Evolutionary conservation across 2,329 filamentous ascomycete species (phyloP), one percentile per base, ranked within the genome.

Genomic region (Corynespora cassiicola): DNA sequence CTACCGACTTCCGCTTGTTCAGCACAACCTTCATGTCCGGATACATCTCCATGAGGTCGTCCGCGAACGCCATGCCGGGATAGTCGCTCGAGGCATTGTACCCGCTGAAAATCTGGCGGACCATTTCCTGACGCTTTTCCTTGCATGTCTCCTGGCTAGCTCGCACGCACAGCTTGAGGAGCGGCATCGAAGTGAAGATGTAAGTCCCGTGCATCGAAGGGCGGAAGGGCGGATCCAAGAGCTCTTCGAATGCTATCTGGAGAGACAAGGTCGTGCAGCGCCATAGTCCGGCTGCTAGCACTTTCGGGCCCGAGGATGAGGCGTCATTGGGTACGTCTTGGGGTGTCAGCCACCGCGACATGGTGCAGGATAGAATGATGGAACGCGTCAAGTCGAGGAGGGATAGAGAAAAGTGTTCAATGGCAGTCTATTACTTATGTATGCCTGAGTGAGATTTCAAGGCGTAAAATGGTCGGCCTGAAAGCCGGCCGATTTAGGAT

Each of bases 21-120:
- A 38, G 27, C 12, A 38, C 20, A 14, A 38, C 22, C 22, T 38
- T 32, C 5, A 24, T 24, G 18, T 38, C 27, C 9, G 35, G 35
- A 32, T 38, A 38, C 6, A 38, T 32, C 14, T 38, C 35, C 10
- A 38, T 21, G 12, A 38, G 15, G 17, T 38, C 35, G 12, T 38
- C 35, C 3, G 22, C 17, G 6, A 38, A 32, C 3, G 12, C 14
- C 21, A 20, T 21, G 8, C 28, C 7, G 3, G 35, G 35, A 17
- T 15, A 32, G 19, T 38, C 35, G 12, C 14, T 15, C n/a, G 21
- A 31, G n/a, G 26, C 16, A 9, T 6, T 31, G 16, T 32, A 32
- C 6, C 25, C 35, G 28, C 9, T 24, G 12, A 38, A 33, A 27
- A 38, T 16, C 15, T 16, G 4, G 28, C 27, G 35, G 4, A 38